Conservation (phyloP, 208 protist genomes). For the Acanthamoeba sp. region DNA sequence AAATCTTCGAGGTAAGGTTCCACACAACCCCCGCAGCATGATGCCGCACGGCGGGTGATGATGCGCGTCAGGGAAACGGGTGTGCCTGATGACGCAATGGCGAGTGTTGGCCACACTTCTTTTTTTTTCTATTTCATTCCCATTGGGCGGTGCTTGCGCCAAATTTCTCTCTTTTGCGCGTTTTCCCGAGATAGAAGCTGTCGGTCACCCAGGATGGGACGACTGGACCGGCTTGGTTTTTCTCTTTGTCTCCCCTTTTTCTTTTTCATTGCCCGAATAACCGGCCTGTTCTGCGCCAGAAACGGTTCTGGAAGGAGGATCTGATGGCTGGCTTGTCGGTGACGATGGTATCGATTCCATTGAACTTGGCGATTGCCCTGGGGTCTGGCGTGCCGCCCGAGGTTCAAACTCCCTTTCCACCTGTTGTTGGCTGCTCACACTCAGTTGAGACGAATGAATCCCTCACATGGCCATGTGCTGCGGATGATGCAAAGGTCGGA, state of each 20-base stretch:
- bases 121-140: no score
- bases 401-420: not conserved
- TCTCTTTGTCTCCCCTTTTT: no score
- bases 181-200: no score
- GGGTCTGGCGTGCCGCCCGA: constrained; percentile 24
- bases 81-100: not conserved
- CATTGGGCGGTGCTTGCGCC: no score
- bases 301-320: constrained; percentile 8
- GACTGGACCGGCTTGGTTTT: no score
- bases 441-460: not conserved
- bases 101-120: not conserved
- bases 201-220: no score
- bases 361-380: constrained; percentile 20
- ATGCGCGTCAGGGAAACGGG: not conserved
- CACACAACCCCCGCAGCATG: not conserved
- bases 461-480: not conserved
- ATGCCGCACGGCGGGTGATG: no score
- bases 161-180: no score
- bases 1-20: not conserved
- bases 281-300: not conserved
- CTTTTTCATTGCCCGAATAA: no score
- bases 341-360: constrained; percentile 18
- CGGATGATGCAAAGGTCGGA: not conserved
- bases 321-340: not conserved
- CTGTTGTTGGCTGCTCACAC: not conserved